phyloP scores from a whole-genome alignment of 2,329 filamentous ascomycete genomes.

The Drechslera avenae region DNA sequence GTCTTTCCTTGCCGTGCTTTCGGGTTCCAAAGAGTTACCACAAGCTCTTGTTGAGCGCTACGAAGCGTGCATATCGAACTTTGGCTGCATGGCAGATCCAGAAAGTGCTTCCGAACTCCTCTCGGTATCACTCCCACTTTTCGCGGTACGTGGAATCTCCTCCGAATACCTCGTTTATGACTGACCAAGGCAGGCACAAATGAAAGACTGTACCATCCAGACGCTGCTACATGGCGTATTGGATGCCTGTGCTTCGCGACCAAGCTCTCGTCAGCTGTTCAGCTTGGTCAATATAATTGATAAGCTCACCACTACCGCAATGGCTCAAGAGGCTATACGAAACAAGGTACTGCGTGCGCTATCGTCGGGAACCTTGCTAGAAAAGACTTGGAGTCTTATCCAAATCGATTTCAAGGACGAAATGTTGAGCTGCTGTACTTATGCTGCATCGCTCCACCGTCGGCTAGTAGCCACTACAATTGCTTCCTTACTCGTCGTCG shows the following conservation, averaged over 20 bases:
- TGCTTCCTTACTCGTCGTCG: conserved; percentile 36
- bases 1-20: conserved; percentile 37
- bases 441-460: conserved; percentile 16
- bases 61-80: conserved; percentile 19
- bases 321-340: conserved; percentile 21
- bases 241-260: conserved; percentile 14
- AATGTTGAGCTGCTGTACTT: conserved; percentile 19
- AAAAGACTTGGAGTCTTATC: conserved; percentile 26
- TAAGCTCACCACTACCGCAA: conserved; percentile 20
- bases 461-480: conserved; percentile 30
- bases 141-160: conserved; percentile 28
- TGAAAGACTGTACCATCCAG: conserved; percentile 22
- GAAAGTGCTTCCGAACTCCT: conserved; percentile 25
- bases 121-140: conserved; percentile 31
- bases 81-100: conserved; percentile 14
- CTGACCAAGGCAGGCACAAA: conserved; percentile 25
- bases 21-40: conserved; percentile 23
- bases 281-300: conserved; percentile 23
- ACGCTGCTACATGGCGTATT: conserved; percentile 24
- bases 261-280: conserved; percentile 9
- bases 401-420: background rate
- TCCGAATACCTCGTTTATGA: background rate
- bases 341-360: conserved; percentile 30
- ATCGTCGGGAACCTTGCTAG: conserved; percentile 32
- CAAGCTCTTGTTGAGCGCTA: conserved; percentile 30